Base-by-base conservation (phyloP, 345 rosid species). In the Hypericum perforatum region DNA sequence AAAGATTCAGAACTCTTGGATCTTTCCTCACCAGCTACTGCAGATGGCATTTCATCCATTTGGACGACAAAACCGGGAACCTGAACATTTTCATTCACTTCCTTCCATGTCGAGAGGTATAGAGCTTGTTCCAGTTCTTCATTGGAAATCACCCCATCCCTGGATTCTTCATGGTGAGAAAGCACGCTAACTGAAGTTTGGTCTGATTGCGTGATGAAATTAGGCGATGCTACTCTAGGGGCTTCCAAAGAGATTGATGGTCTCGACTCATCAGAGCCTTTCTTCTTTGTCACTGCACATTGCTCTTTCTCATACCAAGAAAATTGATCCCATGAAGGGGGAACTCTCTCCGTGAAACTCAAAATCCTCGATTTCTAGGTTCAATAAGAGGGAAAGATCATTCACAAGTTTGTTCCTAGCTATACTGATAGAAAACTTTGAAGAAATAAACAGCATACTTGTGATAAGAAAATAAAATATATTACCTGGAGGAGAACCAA, bases 401-500 rank as follows among this genome's bases (percentile, higher is more conserved):
- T 55, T 53, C 16, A 12, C n/a, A 3, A 52, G 52, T 40, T 32
- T 5, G n/a, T n/a, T n/a, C n/a, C n/a, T n/a, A n/a, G n/a, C n/a
- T n/a, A n/a, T n/a, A n/a, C n/a, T n/a, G n/a, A n/a, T n/a, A n/a
- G n/a, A n/a, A n/a, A n/a, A n/a, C n/a, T n/a, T n/a, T n/a, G n/a
- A n/a, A n/a, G n/a, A n/a, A n/a, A n/a, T n/a, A n/a, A n/a, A n/a
- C n/a, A n/a, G n/a, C n/a, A n/a, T n/a, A n/a, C n/a, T n/a, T n/a
- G n/a, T n/a, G n/a, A n/a, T n/a, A n/a, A n/a, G n/a, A n/a, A n/a
- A n/a, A n/a, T n/a, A n/a, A n/a, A n/a, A n/a, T n/a, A n/a, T n/a
- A n/a, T 62, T 64, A 85, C 96, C 84, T 92, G 98, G 67, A 92
- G 92, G 71, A 81, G 82, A 78, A 82, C 71, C 64, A 92, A 75